Conservation (phyloP, 2,329 filamentous ascomycete genomes). For the Zymoseptoria pseudotritici region DNA sequence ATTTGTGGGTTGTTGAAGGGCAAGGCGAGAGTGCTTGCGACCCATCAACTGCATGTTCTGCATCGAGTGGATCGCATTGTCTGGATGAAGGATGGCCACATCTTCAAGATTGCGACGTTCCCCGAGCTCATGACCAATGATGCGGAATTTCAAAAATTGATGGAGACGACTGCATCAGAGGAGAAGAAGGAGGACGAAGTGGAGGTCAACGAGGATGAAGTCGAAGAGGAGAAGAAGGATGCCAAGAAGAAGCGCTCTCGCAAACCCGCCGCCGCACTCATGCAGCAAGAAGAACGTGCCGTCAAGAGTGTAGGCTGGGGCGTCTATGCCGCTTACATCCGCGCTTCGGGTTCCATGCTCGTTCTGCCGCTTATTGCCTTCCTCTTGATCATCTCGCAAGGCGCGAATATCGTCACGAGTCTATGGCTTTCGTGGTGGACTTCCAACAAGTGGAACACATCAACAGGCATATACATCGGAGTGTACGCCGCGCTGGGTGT, state of each 20-base stretch:
- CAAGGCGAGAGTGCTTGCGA: constrained; percentile 86
- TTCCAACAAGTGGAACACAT: constrained; percentile 63
- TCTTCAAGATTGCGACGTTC: constrained; percentile 82
- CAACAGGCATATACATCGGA: constrained; percentile 55
- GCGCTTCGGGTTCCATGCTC: constrained; percentile 63
- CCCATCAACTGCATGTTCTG: constrained; percentile 89
- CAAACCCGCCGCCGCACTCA: constrained; percentile 50
- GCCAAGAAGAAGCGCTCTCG: constrained; percentile 42
- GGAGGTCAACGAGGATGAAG: constrained; percentile 41
- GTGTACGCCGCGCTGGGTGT: constrained; percentile 65
- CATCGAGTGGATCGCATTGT: constrained; percentile 86
- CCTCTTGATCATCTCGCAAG: constrained; percentile 66
- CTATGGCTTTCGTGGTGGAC: constrained; percentile 96
- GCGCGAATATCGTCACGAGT: constrained; percentile 77
- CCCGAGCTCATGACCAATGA: constrained; percentile 77
- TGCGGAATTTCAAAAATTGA: constrained; percentile 69
- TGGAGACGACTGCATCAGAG: constrained; percentile 64
- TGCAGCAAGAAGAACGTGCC: constrained; percentile 68
- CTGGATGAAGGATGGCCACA: constrained; percentile 80
- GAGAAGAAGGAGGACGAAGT: constrained; percentile 44
- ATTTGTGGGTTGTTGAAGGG: constrained; percentile 82
- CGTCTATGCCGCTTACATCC: constrained; percentile 71
- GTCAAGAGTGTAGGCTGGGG: constrained; percentile 70
- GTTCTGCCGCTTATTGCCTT: constrained; percentile 58
- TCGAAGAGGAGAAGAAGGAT: constrained; percentile 52